These are phyloP conservation scores for Rhizopus microsporus DNA, from an alignment of 371 early-diverging fungal genomes.

Conservation along the genomic window DNA sequence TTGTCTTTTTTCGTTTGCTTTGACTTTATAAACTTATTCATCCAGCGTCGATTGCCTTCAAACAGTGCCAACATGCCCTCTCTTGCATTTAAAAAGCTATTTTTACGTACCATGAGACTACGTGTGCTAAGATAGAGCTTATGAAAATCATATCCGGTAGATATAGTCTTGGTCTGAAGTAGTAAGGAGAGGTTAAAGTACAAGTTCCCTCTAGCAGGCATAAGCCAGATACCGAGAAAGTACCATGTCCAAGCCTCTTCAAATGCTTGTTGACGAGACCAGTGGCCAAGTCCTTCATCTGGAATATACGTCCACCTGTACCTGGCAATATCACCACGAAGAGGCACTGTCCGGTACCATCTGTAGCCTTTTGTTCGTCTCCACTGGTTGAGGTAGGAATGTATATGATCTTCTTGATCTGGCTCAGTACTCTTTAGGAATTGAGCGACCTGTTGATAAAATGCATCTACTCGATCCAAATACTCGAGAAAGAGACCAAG, in stretches of 20 bases:
- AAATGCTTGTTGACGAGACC: slow-evolving; percentile 30
- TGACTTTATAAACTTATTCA: slow-evolving; percentile 19
- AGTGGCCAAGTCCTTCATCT: slow-evolving; percentile 2
- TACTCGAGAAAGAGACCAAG: slow-evolving; percentile 30
- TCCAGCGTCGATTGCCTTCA: slow-evolving; percentile 49
- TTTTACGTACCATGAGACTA: slow-evolving; percentile 50
- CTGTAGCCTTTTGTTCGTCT: slow-evolving; percentile 36
- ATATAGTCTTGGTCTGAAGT: slow-evolving; percentile 11
- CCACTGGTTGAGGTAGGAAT: slow-evolving; percentile 34
- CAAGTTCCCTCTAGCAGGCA: slow-evolving; percentile 57
- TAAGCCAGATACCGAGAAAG: slow-evolving; percentile 56
- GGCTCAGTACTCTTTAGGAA: slow-evolving; percentile 39
- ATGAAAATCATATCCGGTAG: slow-evolving; percentile 30
- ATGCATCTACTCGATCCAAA: slow-evolving; percentile 41
- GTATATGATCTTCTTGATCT: slow-evolving; percentile 9
- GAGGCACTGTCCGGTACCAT: slow-evolving; percentile 59
- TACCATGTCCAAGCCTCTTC: slow-evolving; percentile 57
- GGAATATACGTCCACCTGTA: slow-evolving; percentile 55
- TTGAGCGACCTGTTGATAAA: slow-evolving; percentile 42
- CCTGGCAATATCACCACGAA: slow-evolving; percentile 62
- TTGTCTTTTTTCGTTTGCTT: slow-evolving; percentile 9
- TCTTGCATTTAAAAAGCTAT: slow-evolving; percentile 48
- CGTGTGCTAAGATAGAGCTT: slow-evolving; percentile 46
- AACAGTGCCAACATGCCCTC: slow-evolving; percentile 46
- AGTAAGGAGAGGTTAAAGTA: slow-evolving; percentile 46